Base-by-base conservation (phyloP, 768 basidiomycete genomes). In the Serpula lacrymans region DNA sequence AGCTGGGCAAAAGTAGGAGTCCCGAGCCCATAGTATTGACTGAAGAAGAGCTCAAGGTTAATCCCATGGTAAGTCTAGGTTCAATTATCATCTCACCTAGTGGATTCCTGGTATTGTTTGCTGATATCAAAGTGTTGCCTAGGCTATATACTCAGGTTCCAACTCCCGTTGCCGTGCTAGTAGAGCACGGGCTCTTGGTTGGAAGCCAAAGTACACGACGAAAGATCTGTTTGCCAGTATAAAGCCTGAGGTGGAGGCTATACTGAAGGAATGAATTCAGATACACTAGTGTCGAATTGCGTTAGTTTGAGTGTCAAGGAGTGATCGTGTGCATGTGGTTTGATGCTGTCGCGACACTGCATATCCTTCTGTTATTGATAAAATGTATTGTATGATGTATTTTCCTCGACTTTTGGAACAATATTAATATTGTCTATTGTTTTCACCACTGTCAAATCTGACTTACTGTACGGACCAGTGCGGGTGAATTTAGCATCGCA, bases 141-240 rank as follows among this genome's bases (percentile, higher is more conserved):
- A 59, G 59, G 34, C 31, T 31, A 39, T 31, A 13, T 34, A 33
- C 32, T 39, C 50, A 34, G 57, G 57, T 18, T 34, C 29, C 10
- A 47, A 57, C 40, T 46, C 52, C 5, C 54, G 37, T 20, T 25
- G 16, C 11, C 25, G 38, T 39, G 52, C 46, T 10, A 48, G 42
- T 20, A 51, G 54, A 16, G 50, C 25, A 30, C 46, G 62, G 5
- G 47, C 40, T 9, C 39, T 59, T 28, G 52, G 24, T 57, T 48
- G 54, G 47, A 32, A n/a, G 52, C 52, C 1, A 59, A 50, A 12
- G 60, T 37, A 69, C 41, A 65, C 62, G 1, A 71, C 54, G 6
- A 39, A 35, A 11, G 71, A 74, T 41, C 50, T 78, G 54, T 42
- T 73, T 32, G 66, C 57, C 11, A 70, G 67, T 47, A 60, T 77